Base-by-base conservation (phyloP, 345 rosid genomes). In the Populus deltoides region DNA sequence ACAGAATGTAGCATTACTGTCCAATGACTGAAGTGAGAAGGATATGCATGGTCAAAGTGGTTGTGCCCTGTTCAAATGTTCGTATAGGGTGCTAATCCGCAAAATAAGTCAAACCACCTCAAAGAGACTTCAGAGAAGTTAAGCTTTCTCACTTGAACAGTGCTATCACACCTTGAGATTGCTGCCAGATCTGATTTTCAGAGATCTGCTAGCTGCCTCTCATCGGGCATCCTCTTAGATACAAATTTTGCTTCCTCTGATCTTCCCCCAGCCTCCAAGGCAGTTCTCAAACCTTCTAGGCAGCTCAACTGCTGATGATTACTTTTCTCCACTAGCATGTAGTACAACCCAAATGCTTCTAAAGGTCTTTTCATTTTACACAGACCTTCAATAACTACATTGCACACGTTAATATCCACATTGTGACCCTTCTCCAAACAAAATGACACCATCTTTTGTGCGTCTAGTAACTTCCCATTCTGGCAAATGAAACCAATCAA, bases 281-380 rank as follows among this genome's bases (percentile, higher is more conserved):
- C 84, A 77, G 70, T 75, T 79, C 70, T 86, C 87, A 94, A 75
- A 76, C 81, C 86, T 71, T 86, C 85, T 13, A 86, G 70, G 83
- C 94, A 88, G 74, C 84, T 81, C 84, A 92, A 88, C 72, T 85
- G 81, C 69, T 74, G 86, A 79, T 84, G 81, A 24, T 82, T 82
- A 62, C 89, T 91, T 69, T 81, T 83, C 85, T 92, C 98, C 77
- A 87, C 92, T 81, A 92, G 77, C 76, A 88, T 90, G 55, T 86
- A 86, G 78, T 86, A 91, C 87, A 92, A 84, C 66, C 78, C 69
- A 83, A 91, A 92, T 74, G 96, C 97, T 81, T 94, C 96, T 55
- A 86, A 75, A 76, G 80, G 84, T 78, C 81, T 88, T 76, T 79
- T 87, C 70, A 55, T 65, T 83, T 77, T 85, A 84, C 93, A 92